Percentiles rank a stretch among this genome's conserved stretches.
Evolutionary conservation across 2,329 filamentous ascomycete genomes (phyloP).

Genomic region (Colletotrichum gloeosporioides): DNA sequence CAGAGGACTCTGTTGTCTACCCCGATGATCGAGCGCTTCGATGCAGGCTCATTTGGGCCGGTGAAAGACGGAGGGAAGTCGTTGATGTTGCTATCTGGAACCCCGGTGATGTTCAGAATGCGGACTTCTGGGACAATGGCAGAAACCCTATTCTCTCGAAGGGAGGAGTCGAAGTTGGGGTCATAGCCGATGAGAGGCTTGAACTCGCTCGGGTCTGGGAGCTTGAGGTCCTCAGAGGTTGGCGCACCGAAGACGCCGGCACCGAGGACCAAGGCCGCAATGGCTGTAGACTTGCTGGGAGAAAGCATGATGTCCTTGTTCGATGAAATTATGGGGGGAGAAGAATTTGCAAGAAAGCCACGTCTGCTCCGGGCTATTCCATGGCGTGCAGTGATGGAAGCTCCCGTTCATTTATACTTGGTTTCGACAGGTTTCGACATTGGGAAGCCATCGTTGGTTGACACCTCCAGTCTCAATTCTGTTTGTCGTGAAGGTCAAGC

Average conservation of each 20-base stretch:
- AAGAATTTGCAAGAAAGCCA: neutral
- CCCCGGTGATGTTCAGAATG: neutral
- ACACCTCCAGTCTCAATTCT: neutral
- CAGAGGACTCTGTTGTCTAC: slow-evolving; percentile 6
- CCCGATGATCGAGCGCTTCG: slow-evolving; percentile 7
- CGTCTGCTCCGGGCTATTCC: neutral
- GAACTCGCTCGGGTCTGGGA: neutral
- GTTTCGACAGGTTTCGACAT: neutral
- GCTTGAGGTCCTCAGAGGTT: neutral
- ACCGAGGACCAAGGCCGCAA: neutral
- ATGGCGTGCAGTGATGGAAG: accelerated
- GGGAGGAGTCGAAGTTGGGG: neutral
- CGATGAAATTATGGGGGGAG: accelerated
- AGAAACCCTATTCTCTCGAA: neutral
- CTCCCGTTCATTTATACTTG: neutral
- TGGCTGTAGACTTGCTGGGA: neutral
- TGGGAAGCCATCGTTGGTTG: neutral
- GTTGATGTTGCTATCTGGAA: neutral
- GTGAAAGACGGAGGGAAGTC: neutral
- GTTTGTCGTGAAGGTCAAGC: neutral
- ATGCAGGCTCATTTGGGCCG: neutral
- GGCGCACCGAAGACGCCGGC: neutral
- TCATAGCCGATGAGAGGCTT: neutral
- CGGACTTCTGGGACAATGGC: neutral
- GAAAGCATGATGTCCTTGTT: neutral